phyloP scores from a whole-genome alignment of 2,329 filamentous ascomycete genomes.

The Neophaeococcomyces aloes region DNA sequence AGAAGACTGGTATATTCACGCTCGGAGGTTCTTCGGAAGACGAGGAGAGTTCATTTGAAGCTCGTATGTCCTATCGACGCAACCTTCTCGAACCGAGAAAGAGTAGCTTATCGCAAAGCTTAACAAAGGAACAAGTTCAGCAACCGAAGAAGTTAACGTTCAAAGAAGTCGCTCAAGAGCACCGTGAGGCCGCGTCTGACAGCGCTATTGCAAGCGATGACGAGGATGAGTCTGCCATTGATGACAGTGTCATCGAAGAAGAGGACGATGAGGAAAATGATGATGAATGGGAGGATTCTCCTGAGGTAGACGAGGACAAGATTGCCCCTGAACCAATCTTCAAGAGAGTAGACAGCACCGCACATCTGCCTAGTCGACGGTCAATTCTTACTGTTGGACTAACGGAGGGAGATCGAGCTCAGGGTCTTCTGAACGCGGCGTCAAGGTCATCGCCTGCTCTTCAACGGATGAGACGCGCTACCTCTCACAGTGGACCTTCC shows the following conservation, averaged over 20 bases:
- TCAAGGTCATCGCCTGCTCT: slow-evolving; percentile 35
- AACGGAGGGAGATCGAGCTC: slow-evolving; percentile 64
- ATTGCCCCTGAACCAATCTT: slow-evolving; percentile 67
- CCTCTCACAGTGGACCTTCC: slow-evolving; percentile 57
- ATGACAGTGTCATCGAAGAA: slow-evolving; percentile 73
- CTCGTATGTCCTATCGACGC: slow-evolving; percentile 34
- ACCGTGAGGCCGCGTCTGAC: slow-evolving; percentile 44
- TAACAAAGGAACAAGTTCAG: slow-evolving; percentile 37
- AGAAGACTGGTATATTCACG: slow-evolving; percentile 55
- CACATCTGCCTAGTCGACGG: slow-evolving; percentile 71
- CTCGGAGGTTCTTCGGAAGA: slow-evolving; percentile 81
- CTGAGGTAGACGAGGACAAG: slow-evolving; percentile 48
- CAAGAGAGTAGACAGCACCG: slow-evolving; percentile 79
- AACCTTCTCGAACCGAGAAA: slow-evolving; percentile 29
- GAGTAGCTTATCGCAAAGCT: slow-evolving; percentile 28
- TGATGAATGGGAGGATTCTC: slow-evolving; percentile 38
- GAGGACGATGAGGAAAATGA: slow-evolving; percentile 47
- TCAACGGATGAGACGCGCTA: slow-evolving; percentile 45
- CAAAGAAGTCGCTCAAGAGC: slow-evolving; percentile 61
- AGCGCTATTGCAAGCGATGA: slow-evolving; percentile 50
- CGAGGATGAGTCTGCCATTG: slow-evolving; percentile 55
- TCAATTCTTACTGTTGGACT: slow-evolving; percentile 87
- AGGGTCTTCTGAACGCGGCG: slow-evolving; percentile 57
- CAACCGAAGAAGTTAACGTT: slow-evolving; percentile 65
- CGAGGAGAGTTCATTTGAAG: slow-evolving; percentile 65